These are phyloP conservation scores for Amaranthus tricolor DNA, from an alignment of 179 eudicot genomes.

Conservation along the genomic window DNA sequence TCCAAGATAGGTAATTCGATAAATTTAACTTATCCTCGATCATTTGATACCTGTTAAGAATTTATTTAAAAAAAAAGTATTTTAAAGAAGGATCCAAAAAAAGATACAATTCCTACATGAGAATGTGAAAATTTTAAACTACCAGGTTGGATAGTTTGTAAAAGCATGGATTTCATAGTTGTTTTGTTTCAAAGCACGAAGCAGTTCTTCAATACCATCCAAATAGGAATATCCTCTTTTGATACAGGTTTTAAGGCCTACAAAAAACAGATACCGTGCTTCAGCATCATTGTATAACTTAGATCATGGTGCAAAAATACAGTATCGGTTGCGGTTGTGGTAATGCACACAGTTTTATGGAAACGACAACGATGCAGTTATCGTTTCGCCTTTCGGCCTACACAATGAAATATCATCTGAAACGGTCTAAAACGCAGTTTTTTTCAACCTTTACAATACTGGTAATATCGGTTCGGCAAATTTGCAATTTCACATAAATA, in stretches of 20 bases:
- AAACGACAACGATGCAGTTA: too few relatives aligned
- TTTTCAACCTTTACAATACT: too few relatives aligned
- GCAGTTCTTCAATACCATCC: constrained; percentile 71
- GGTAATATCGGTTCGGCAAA: too few relatives aligned
- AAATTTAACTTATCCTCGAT: constrained; percentile 89
- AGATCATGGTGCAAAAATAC: not conserved
- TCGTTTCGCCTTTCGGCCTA: too few relatives aligned
- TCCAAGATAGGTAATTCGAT: constrained; percentile 83
- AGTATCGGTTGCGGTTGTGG: too few relatives aligned
- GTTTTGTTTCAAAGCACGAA: constrained; percentile 50
- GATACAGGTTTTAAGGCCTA: constrained; percentile 86
- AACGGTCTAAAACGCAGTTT: too few relatives aligned
- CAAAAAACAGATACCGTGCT: constrained; percentile 16
- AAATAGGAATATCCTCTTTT: constrained; percentile 62
- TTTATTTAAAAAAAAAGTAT: not conserved
- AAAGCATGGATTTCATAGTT: constrained; percentile 89
- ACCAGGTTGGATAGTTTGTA: constrained; percentile 93
- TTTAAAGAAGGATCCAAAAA: not conserved
- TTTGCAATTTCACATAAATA: too few relatives aligned
- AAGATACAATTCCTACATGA: not conserved
- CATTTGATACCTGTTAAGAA: constrained; percentile 65
- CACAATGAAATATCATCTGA: too few relatives aligned
- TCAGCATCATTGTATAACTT: not conserved
- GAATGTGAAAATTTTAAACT: constrained; percentile 15
- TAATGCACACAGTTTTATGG: too few relatives aligned